These are phyloP conservation scores for Brassica hybrid DNA, from an alignment of 441 rosid species.

Conservation along the genomic window DNA sequence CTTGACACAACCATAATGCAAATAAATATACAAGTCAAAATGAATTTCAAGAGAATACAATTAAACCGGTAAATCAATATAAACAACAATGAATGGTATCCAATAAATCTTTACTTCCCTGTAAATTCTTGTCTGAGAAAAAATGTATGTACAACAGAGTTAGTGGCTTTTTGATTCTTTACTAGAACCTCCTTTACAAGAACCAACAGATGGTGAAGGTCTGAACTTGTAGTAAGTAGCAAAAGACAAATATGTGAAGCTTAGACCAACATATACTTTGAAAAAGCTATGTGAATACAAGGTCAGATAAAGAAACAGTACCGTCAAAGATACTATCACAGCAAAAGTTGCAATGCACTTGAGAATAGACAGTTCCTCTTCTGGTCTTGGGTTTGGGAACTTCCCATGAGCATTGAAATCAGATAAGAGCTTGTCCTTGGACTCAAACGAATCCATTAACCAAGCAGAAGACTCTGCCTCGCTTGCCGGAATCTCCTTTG, in stretches of 20 bases:
- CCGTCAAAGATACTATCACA: conserved; percentile 62
- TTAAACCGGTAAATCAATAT: background rate
- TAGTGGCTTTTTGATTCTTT: conserved; percentile 45
- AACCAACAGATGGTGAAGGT: conserved; percentile 50
- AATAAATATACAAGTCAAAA: conserved; percentile 6
- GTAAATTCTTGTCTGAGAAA: conserved; percentile 37
- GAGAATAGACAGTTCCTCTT: conserved; percentile 63
- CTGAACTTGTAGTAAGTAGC: conserved; percentile 65
- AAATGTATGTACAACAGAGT: conserved; percentile 40
- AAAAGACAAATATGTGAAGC: conserved; percentile 62
- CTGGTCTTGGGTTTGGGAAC: conserved; percentile 65
- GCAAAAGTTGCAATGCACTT: conserved; percentile 63
- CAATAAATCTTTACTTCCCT: conserved; percentile 15
- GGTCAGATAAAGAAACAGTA: conserved; percentile 67
- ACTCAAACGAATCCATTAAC: conserved; percentile 68
- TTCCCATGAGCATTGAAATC: conserved; percentile 69
- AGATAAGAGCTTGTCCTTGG: conserved; percentile 73
- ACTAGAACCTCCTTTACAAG: conserved; percentile 41
- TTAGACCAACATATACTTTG: conserved; percentile 67
- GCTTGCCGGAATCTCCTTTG: conserved; percentile 60
- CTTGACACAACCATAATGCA: background rate
- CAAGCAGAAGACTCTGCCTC: conserved; percentile 64
- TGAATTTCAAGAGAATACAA: conserved; percentile 9
- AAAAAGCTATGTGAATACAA: conserved; percentile 64
- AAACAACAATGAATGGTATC: background rate